phyloP scores from a whole-genome alignment of 495 filamentous ascomycete species.

The Copromyces sp. region DNA sequence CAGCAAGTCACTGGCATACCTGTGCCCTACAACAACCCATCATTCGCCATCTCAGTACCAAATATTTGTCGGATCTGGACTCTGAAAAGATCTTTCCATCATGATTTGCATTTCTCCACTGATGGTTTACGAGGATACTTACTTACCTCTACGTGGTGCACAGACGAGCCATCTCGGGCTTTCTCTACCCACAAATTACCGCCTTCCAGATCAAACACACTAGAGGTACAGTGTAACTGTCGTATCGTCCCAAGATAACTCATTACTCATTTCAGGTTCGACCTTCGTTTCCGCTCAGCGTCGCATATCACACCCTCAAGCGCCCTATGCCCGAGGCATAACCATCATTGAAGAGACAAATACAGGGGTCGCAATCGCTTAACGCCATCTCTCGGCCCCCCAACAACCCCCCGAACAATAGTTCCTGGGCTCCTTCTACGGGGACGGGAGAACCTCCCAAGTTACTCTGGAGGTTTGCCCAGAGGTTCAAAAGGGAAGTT shows the following conservation, averaged over 20 bases:
- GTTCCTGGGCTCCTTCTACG: neutral
- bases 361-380: neutral
- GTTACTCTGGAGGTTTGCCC: neutral
- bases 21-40: neutral
- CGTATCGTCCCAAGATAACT: neutral
- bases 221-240: neutral
- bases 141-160: neutral
- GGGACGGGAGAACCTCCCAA: neutral
- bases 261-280: neutral
- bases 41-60: neutral
- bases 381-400: neutral
- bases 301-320: neutral
- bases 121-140: neutral
- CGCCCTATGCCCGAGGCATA: neutral
- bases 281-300: neutral
- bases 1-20: neutral
- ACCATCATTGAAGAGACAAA: neutral
- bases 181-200: neutral
- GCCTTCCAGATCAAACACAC: neutral
- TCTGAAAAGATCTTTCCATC: neutral
- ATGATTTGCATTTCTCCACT: neutral
- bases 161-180: neutral
- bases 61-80: neutral
- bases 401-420: neutral
- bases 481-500: neutral